Conservation (phyloP, 495 filamentous ascomycete genomes). For the Penicillium paradoxum region DNA sequence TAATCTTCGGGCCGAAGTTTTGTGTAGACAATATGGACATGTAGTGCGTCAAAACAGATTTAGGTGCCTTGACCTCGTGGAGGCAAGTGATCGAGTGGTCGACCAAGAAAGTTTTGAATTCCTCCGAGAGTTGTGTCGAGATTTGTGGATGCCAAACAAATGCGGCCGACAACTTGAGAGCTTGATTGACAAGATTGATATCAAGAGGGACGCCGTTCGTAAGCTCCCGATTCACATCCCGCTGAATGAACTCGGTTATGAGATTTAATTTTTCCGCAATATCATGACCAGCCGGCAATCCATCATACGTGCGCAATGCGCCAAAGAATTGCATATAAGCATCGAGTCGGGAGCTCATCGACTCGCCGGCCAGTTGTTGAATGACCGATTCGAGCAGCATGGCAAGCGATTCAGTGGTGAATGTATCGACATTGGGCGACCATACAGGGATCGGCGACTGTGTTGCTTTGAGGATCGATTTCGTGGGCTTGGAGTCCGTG, state of each 20-base stretch:
- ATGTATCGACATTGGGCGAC: conserved; percentile 34
- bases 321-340: conserved; percentile 75
- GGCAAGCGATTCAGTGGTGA: conserved; percentile 43
- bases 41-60: conserved; percentile 70
- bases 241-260: conserved; percentile 70
- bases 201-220: conserved; percentile 38
- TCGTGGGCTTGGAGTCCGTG: conserved; percentile 61
- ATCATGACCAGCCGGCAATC: conserved; percentile 62
- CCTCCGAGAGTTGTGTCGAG: conserved; percentile 59
- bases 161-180: conserved; percentile 66
- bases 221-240: conserved; percentile 57
- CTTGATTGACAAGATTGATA: conserved; percentile 64
- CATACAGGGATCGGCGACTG: conserved; percentile 40
- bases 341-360: conserved; percentile 68
- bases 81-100: conserved; percentile 71
- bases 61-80: conserved; percentile 58
- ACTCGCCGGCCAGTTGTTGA: conserved; percentile 68
- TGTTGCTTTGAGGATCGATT: conserved; percentile 79
- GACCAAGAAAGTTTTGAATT: conserved; percentile 72
- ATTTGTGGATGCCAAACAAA: conserved; percentile 66
- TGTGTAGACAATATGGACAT: conserved; percentile 74
- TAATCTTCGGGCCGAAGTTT: conserved; percentile 65
- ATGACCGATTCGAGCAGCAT: conserved; percentile 79
- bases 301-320: conserved; percentile 73
- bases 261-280: conserved; percentile 69